Evolutionary conservation across 768 basidiomycete species (phyloP).

Genomic region (Tylopilus balloui): DNA sequence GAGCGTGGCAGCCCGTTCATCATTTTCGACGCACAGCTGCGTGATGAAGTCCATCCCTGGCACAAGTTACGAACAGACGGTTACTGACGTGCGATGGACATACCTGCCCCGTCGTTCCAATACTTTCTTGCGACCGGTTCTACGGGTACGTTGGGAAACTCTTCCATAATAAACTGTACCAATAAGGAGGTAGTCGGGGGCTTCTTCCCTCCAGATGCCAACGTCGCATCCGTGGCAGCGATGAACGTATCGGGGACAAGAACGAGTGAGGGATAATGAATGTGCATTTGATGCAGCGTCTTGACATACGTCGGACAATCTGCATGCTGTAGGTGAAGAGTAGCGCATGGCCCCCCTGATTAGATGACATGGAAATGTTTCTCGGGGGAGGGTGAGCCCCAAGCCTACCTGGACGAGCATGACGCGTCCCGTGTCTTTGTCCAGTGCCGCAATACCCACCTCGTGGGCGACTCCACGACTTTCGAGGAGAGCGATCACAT

Average conservation of each 20-base stretch:
- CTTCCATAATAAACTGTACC: conserved; percentile 68
- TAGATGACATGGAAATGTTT: conserved; percentile 1
- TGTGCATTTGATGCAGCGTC: conserved; percentile 79
- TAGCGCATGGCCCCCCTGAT: neutral
- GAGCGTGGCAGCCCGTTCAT: conserved; percentile 75
- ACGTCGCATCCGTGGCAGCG: conserved; percentile 48
- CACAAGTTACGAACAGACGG: neutral
- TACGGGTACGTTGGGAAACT: conserved; percentile 63
- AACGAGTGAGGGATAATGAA: conserved; percentile 65
- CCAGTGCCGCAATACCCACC: conserved; percentile 84
- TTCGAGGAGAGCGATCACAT: conserved; percentile 68
- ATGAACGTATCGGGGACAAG: conserved; percentile 83
- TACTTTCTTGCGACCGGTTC: conserved; percentile 73
- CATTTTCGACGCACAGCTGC: conserved; percentile 74
- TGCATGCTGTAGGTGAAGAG: conserved; percentile 48
- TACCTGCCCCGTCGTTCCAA: conserved; percentile 84
- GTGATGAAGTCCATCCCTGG: conserved; percentile 75
- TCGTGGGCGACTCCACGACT: conserved; percentile 77
- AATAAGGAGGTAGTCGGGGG: conserved; percentile 52
- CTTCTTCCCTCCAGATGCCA: conserved; percentile 42
- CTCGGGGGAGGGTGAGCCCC: neutral
- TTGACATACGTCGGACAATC: conserved; percentile 90
- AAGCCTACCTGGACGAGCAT: conserved; percentile 69
- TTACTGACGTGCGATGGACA: neutral
- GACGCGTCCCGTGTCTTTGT: conserved; percentile 71